Conservation (phyloP, 164 flowering plant genomes). For the Cinnamomum chago region DNA sequence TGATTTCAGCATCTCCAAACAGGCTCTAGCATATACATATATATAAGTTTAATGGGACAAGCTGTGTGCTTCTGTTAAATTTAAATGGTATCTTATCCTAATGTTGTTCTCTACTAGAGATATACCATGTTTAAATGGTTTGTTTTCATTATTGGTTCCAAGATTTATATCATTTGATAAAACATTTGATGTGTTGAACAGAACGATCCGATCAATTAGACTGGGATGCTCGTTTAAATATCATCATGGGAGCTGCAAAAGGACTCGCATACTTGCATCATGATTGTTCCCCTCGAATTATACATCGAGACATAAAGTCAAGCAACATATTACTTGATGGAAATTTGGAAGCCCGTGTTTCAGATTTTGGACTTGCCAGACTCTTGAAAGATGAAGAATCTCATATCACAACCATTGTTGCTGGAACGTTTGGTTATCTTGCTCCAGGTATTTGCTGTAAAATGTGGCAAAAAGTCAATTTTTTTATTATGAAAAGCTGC, state of each 20-base stretch:
- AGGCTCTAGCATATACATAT: too few species aligned
- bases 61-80: background rate
- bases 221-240: slow-evolving; percentile 91
- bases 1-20: too few species aligned
- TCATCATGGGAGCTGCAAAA: slow-evolving; percentile 94
- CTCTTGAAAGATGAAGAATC: slow-evolving; percentile 93
- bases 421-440: slow-evolving; percentile 96
- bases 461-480: background rate
- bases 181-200: slow-evolving; percentile 21
- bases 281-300: slow-evolving; percentile 95
- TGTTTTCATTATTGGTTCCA: background rate
- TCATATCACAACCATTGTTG: slow-evolving; percentile 95
- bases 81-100: background rate
- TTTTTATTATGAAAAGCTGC: background rate
- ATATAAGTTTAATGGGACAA: too few species aligned
- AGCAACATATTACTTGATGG: slow-evolving; percentile 97
- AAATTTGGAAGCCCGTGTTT: slow-evolving; percentile 91
- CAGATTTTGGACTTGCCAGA: slow-evolving; percentile 98
- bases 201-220: slow-evolving; percentile 85
- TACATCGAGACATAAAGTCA: slow-evolving; percentile 96
- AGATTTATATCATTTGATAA: background rate
- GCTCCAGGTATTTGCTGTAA: slow-evolving; percentile 74
- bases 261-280: slow-evolving; percentile 94
- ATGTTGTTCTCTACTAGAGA: background rate
- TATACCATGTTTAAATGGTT: background rate